phyloP scores from a whole-genome alignment of 148 eudicot species.

The Rhododendron henanense region DNA sequence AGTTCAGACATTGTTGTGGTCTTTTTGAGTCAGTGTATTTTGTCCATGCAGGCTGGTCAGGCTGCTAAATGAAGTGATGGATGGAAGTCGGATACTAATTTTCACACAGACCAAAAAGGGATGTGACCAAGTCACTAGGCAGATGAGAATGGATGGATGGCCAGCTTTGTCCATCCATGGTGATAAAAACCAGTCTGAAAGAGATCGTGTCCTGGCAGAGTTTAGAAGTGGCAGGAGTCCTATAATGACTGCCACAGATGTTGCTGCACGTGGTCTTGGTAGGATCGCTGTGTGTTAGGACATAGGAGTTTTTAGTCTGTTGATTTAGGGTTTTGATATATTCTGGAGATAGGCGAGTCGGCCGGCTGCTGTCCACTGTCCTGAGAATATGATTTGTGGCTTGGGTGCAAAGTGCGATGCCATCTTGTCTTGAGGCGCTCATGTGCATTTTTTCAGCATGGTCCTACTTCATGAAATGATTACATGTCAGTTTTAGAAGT shows the following conservation, averaged over 20 bases:
- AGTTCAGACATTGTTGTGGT: neutral
- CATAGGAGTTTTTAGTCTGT: constrained; percentile 29
- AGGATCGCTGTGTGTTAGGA: constrained; percentile 75
- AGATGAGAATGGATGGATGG: constrained; percentile 97
- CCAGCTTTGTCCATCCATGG: constrained; percentile 98
- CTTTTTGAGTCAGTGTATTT: constrained; percentile 3
- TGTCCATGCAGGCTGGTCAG: constrained; percentile 65
- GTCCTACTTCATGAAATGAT: neutral
- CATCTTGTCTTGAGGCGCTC: constrained; percentile 9
- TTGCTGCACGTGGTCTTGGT: constrained; percentile 99
- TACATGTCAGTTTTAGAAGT: neutral
- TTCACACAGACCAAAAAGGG: constrained; percentile 98
- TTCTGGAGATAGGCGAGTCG: constrained; percentile 41
- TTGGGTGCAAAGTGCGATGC: constrained; percentile 53
- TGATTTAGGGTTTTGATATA: constrained; percentile 29
- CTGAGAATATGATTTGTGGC: constrained; percentile 46
- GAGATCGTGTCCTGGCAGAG: constrained; percentile 97
- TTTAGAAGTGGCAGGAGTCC: constrained; percentile 97
- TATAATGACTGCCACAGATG: constrained; percentile 98
- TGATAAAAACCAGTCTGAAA: constrained; percentile 94
- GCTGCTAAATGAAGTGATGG: constrained; percentile 79
- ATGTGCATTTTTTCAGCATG: neutral
- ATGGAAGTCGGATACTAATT: constrained; percentile 78
- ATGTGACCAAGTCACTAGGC: constrained; percentile 95
- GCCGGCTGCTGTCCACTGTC: constrained; percentile 90